phyloP scores from a whole-genome alignment of 163 green algal genomes.

The Scenedesmus sp. region DNA sequence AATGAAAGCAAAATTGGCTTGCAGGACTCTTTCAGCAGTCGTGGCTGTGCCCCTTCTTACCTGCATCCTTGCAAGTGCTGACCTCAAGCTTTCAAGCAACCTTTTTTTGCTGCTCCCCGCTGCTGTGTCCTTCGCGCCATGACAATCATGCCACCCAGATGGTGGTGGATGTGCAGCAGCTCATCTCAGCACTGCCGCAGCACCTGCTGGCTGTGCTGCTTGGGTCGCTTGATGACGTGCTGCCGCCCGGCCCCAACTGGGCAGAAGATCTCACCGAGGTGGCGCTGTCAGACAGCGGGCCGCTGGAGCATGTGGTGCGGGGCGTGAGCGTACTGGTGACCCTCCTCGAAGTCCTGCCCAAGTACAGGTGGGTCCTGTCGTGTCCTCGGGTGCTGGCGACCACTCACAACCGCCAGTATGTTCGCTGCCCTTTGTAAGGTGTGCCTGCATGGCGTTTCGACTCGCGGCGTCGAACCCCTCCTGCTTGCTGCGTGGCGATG shows the following conservation, averaged over 20 bases:
- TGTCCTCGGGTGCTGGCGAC: no score
- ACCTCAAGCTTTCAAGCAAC: background rate
- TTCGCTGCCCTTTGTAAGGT: no score
- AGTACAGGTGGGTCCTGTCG: background rate
- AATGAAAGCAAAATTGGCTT: no score
- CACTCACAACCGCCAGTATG: no score
- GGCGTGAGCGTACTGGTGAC: constrained; percentile 31
- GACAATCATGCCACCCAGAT: background rate
- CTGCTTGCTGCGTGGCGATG: background rate
- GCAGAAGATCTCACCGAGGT: constrained; percentile 36
- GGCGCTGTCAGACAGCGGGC: constrained; percentile 11
- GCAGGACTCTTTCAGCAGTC: no score
- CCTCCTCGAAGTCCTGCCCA: constrained; percentile 40
- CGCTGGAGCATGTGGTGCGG: constrained; percentile 39
- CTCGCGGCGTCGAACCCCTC: no score
- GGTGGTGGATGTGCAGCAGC: constrained; percentile 20
- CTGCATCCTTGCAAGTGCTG: background rate
- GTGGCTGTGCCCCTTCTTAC: no score
- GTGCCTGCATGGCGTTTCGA: no score
- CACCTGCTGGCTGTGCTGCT: constrained; percentile 45
- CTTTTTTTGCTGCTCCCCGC: background rate
- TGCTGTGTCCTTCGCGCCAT: background rate
- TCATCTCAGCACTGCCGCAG: constrained; percentile 17
- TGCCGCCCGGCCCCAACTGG: constrained; percentile 11
- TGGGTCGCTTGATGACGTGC: background rate